phyloP scores from a whole-genome alignment of 2,329 filamentous ascomycete species.

The Paecilomyces fulvus region DNA sequence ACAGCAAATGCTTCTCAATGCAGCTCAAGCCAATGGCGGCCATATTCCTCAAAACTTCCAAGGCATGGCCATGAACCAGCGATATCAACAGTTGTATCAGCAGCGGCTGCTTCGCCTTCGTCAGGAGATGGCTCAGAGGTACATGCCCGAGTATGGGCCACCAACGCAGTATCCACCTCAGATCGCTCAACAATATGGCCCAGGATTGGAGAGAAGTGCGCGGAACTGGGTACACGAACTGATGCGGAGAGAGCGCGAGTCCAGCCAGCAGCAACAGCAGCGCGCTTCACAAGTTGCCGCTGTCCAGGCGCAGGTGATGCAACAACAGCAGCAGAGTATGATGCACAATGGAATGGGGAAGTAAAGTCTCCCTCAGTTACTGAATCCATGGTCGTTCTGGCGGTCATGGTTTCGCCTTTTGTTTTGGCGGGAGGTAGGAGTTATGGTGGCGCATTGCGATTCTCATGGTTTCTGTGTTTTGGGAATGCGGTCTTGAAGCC shows the following conservation, averaged over 20 bases:
- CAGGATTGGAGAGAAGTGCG: conserved; percentile 28
- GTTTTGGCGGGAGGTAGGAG: not conserved
- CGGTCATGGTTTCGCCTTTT: not conserved
- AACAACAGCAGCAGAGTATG: conserved; percentile 32
- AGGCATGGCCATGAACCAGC: conserved; percentile 18
- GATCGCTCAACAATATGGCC: conserved; percentile 28
- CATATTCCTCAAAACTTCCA: conserved; percentile 25
- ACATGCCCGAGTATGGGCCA: conserved; percentile 30
- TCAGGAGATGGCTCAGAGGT: conserved; percentile 29
- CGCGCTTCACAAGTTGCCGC: conserved; percentile 22
- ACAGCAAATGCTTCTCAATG: conserved; percentile 30
- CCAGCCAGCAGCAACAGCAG: conserved; percentile 23
- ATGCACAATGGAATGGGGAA: conserved; percentile 34
- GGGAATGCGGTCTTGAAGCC: not conserved
- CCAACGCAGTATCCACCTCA: conserved; percentile 30
- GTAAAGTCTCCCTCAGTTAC: conserved; percentile 6
- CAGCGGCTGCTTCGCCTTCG: conserved; percentile 26
- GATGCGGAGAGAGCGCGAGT: conserved; percentile 30
- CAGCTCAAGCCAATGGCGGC: conserved; percentile 30
- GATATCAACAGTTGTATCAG: conserved; percentile 29
- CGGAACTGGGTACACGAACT: conserved; percentile 30
- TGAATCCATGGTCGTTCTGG: not conserved
- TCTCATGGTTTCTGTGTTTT: not conserved
- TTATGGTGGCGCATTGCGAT: not conserved
- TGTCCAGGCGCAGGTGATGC: conserved; percentile 24